Evolutionary conservation across 441 rosid genomes (phyloP).

Genomic region (Mallotus repandus): DNA sequence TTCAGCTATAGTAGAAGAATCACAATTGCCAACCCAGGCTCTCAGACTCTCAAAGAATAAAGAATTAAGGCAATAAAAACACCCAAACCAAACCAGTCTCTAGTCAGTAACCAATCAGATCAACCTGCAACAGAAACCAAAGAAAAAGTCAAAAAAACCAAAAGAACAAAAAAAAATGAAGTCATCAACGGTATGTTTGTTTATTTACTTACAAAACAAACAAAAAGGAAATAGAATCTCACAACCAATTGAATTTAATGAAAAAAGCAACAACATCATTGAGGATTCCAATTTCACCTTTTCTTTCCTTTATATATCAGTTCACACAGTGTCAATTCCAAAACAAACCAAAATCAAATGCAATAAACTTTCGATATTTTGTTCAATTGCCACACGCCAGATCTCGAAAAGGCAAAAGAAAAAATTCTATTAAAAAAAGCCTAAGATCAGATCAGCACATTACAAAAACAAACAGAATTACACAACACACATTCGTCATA

Average conservation of each 20-base stretch:
- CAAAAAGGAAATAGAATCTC: neutral
- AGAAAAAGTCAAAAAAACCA: slow-evolving; percentile 8
- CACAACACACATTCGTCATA: neutral
- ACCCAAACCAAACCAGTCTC: slow-evolving; percentile 28
- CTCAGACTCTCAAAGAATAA: slow-evolving; percentile 17
- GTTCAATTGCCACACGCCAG: slow-evolving; percentile 26
- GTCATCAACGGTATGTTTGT: slow-evolving; percentile 8
- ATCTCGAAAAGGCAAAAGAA: slow-evolving; percentile 35
- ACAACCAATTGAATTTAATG: neutral
- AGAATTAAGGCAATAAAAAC: slow-evolving; percentile 21
- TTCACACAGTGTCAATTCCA: neutral
- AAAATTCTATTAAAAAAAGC: too few species aligned
- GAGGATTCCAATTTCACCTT: neutral
- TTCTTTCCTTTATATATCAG: slow-evolving; percentile 1
- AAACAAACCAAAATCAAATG: slow-evolving; percentile 16
- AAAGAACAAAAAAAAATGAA: slow-evolving; percentile 12
- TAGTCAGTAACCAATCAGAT: slow-evolving; percentile 30
- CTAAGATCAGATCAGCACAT: slow-evolving; percentile 19
- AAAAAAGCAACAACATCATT: neutral
- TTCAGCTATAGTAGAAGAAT: slow-evolving; percentile 22
- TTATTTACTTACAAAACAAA: slow-evolving; percentile 16
- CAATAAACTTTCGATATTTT: neutral
- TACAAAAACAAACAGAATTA: neutral
- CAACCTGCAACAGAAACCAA: slow-evolving; percentile 28
- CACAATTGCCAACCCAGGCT: slow-evolving; percentile 18